Evolutionary conservation across 768 basidiomycete species (phyloP), one percentile per base, ranked within the genome.

Genomic region (Cyathus striatus): DNA sequence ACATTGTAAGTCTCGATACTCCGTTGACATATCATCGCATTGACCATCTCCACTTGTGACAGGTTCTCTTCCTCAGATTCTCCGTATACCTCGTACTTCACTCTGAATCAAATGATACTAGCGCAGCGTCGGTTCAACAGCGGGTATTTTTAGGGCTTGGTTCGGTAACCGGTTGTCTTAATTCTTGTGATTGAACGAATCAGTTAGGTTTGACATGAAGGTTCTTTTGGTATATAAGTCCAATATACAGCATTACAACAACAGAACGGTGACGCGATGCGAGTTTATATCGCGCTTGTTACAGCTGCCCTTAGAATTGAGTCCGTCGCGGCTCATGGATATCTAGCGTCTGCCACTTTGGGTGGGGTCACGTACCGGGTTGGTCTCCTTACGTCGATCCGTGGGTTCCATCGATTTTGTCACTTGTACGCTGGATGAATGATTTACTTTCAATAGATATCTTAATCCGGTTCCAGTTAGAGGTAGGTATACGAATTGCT

Each of bases 361-460:
- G 33, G 40, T 14, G 49, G 45, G 20, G 49, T 47, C 21, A 50
- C 45, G 0, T 47, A 47, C 49, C 49, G 23, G 49, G 45, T 1
- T 47, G 49, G 49, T 44, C 45, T 2, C 45, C 45, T 22, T 50
- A 44, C 23, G 39, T 23, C 18, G 45, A 50, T 37, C 45, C 49
- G 45, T 50, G 26, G 12, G 49, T n/a, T 36, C 18, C 5, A 14
- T 6, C 42, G 16, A 20, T 14, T 5, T 17, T 22, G 10, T 30
- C n/a, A 7, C 17, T 12, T 12, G 3, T n/a, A 38, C n/a, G 26
- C 17, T 6, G 27, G 10, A n/a, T n/a, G 24, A 21, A 17, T 43
- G 25, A 43, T n/a, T 38, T 13, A 24, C 16, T 30, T 9, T 30
- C 23, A n/a, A 21, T 18, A 46, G 41, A 25, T 42, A 46, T 17